Evolutionary conservation across 257 asterid genomes (phyloP).

Genomic region (Salvia splendens): DNA sequence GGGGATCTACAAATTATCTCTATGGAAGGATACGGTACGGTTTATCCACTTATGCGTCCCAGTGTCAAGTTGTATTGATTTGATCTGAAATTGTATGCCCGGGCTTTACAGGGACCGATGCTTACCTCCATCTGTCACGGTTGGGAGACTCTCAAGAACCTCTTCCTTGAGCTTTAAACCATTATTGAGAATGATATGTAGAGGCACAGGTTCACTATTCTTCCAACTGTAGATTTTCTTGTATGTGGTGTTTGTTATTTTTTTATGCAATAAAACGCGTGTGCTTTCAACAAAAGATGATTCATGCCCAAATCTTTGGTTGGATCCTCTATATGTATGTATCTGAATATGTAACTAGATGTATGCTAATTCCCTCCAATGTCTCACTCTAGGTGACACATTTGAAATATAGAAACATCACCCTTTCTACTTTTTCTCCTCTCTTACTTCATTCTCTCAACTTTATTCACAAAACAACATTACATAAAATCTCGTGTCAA

Average conservation of each 20-base stretch:
- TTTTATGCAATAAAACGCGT: conserved; percentile 8
- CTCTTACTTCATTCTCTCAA: no score
- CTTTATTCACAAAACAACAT: no score
- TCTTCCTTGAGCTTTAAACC: conserved; percentile 40
- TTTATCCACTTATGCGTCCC: neutral
- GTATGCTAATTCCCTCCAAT: no score
- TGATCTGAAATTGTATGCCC: neutral
- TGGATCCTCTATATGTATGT: conserved; percentile 1
- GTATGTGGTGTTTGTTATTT: neutral
- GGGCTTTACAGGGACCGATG: conserved; percentile 53
- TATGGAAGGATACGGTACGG: conserved; percentile 96
- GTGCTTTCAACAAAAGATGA: conserved; percentile 7
- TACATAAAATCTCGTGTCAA: no score
- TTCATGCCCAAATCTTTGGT: conserved; percentile 11
- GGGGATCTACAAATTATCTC: conserved; percentile 94
- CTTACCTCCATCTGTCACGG: conserved; percentile 60
- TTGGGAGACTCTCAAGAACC: conserved; percentile 65
- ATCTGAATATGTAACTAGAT: no score
- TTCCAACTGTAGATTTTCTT: neutral
- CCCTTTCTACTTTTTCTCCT: no score
- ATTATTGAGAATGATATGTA: neutral
- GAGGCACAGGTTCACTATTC: neutral
- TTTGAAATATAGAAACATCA: no score
- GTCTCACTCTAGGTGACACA: no score
- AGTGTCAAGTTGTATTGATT: neutral